Base-by-base conservation (phyloP, 2,329 filamentous ascomycete genomes). In the Calonectria montana region DNA sequence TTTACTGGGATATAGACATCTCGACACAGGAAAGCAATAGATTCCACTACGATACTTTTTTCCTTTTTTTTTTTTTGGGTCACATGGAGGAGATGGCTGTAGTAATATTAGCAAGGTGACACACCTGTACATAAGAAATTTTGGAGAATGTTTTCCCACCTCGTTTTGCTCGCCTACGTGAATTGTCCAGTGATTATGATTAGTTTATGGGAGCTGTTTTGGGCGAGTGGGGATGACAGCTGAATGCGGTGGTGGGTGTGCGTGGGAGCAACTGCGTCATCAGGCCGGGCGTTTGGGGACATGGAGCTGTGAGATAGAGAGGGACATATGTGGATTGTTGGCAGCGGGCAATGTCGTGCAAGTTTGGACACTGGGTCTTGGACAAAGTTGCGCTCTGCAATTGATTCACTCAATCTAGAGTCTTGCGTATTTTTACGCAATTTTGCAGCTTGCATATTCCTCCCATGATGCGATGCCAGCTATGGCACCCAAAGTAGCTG, bases 21-120 rank as follows among this genome's bases (percentile, higher is more conserved):
- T 77, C 77, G 74, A 77, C 73, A 76, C 74, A 75, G 76, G 77
- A 78, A 78, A 77, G 74, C 77, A 79, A 79, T 78, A 79, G 77
- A 79, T 78, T 80, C 76, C 73, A 80, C 74, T 79, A 78, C 75
- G 73, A 78, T 74, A 74, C 31, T 8, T 76, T 74, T 75, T 76
- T 77, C 74, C 77, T 76, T 57, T 72, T 76, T n/a, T 48, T 59
- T 48, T 66, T 53, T n/a, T n/a, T n/a, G n/a, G n/a, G 53, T 59
- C 53, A 59, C 53, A 27, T 18, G 53, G 41, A 29, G 48, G 72
- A 70, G 45, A 35, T 37, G 16, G 29, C 15, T 62, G 57, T 35
- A 53, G 35, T 41, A 16, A 23, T 53, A 53, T 25, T 39, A 59
- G 53, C 53, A 23, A 59, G 53, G 53, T 59, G 53, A 57, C 53